Evolutionary conservation across 768 basidiomycete species (phyloP), one percentile per base, ranked within the genome.

Genomic region (Leucocoprinus leucothites): DNA sequence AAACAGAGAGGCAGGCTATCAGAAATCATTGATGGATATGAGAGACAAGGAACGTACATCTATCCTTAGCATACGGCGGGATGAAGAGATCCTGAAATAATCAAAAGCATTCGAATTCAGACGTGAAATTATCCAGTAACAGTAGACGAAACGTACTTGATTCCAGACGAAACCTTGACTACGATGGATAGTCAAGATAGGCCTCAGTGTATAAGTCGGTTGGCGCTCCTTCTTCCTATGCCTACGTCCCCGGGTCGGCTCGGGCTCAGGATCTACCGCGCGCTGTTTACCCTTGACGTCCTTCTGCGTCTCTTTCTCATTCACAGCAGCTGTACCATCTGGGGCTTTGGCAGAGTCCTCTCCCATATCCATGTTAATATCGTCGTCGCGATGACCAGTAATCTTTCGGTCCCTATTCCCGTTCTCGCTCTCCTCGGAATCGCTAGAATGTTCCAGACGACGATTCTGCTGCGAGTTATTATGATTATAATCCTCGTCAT

Each of bases 131-230:
- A 19, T 21, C 16, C 43, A 49, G 9, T 44, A 41, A 25, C 34
- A 3, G 48, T 38, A 41, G 16, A 21, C n/a, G 25, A 18, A 49
- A 70, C 84, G 46, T 50, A 89, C 90, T 79, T 92, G 91, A 63
- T 93, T 93, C 91, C 91, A 93, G 1, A 93, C 91, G 63, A 93
- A 93, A 11, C 91, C 91, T 69, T 93, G 89, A 62, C 89, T 91
- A 65, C 79, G 79, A 65, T 92, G 90, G 52, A 93, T 93, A 40
- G 91, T 93, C 67, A 92, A 67, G 68, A 93, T 92, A 31, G 91
- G 91, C 16, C 91, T 82, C 41, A 91, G 80, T 21, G 85, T 80
- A 61, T 79, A 82, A 16, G 81, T 76, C 3, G 77, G 74, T 38
- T 80, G 80, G 57, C 76, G 78, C 69, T 82, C 83, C 67, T 79